Evolutionary conservation across 805 yeast genomes (phyloP), one percentile per base, ranked within the genome.

Genomic region (Lachancea quebecensis): DNA sequence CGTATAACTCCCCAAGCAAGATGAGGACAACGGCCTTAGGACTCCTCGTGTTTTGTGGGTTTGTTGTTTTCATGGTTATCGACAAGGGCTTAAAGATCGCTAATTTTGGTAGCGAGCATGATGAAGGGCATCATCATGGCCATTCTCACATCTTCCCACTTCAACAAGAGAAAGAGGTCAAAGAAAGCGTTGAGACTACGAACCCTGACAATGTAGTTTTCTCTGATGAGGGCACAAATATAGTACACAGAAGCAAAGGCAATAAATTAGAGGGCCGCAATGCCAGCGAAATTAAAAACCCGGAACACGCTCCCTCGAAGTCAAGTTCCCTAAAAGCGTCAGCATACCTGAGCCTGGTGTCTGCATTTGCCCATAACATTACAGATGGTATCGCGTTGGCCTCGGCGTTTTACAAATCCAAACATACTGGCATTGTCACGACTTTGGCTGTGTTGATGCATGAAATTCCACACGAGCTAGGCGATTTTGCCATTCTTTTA

Each of bases 391-490:
- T 85, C 8, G 87, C 91, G 1, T 72, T 85, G 39, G 76, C 88
- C 1, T 76, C 90, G 0, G 75, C 89, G 5, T 85, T 85, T 59
- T 79, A 78, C 60, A 73, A 73, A 38, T 72, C 81, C 35, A 71
- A 73, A 42, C 67, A 64, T 38, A 79, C 77, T 14, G 93, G 93
- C 0, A 77, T 82, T 18, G 73, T 83, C 2, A 82, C 90, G 0
- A 76, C 84, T 17, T 64, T 83, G 32, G 86, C 90, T 1, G 81
- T 84, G 27, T 73, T 83, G 50, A 74, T 81, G 62, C 93, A 85
- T 59, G 93, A 85, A 59, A 75, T 84, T 40, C 93, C 93, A 5
- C 93, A 85, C 59, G 88, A 83, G 57, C 75, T 85, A 49, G 90
- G 91, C 39, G 93, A 85, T 57, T 85, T 81, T 64, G 90, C 89